These are phyloP conservation scores for Chrysoporthe austroafricana DNA, from an alignment of 2,329 filamentous ascomycete species.

Conservation along the genomic window DNA sequence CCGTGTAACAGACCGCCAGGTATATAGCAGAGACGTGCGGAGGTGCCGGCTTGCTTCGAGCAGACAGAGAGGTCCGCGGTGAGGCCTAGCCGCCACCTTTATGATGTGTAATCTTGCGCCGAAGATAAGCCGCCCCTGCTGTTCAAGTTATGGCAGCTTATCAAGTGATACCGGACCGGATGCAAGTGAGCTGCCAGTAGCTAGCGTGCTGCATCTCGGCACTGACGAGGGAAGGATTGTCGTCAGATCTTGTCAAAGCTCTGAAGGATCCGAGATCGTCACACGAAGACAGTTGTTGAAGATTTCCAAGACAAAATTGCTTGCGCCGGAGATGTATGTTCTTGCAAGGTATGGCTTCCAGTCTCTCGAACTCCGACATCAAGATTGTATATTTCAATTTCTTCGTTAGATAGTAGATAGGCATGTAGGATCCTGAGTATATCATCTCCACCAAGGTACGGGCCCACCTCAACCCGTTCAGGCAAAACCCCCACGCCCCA, in stretches of 20 bases:
- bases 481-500: not conserved
- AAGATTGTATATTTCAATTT: not conserved
- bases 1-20: not conserved
- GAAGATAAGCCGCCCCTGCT: constrained; percentile 7
- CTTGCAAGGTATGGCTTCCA: not conserved
- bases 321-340: not conserved
- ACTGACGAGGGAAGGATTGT: not conserved
- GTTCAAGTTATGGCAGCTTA: constrained; percentile 6
- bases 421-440: not conserved
- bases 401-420: not conserved
- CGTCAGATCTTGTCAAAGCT: not conserved
- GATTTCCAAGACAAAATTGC: not conserved
- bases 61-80: not conserved
- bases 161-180: constrained; percentile 11
- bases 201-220: not conserved
- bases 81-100: not conserved
- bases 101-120: not conserved
- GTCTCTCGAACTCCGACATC: not conserved
- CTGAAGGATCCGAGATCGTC: not conserved
- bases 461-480: not conserved
- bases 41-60: not conserved
- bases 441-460: not conserved
- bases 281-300: not conserved
- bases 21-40: not conserved
- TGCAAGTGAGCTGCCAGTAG: not conserved